phyloP scores from a whole-genome alignment of 805 yeast species.

The Wickerhamomyces hampshirensis region DNA sequence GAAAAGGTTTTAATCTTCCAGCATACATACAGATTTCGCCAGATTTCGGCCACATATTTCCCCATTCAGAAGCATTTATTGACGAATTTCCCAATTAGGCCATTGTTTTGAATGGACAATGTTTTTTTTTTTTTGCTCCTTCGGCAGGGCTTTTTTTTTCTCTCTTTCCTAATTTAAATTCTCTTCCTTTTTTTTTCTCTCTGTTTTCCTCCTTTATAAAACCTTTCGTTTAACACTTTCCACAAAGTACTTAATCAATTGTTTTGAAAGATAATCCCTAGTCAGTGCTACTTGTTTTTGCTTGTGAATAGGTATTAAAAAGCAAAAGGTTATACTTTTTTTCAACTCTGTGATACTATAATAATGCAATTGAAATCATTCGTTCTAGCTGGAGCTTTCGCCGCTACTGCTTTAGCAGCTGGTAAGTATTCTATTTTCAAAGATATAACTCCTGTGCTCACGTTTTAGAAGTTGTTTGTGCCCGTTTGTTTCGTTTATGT shows the following conservation, averaged over 20 bases:
- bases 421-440: constrained; percentile 34
- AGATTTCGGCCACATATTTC: constrained; percentile 9
- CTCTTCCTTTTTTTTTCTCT: constrained; percentile 4
- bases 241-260: too few species aligned
- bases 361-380: constrained; percentile 54
- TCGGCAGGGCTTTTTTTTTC: too few species aligned
- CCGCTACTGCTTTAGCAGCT: constrained; percentile 42
- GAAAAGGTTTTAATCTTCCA: too few species aligned
- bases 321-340: background rate
- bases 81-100: constrained; percentile 1
- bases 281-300: background rate
- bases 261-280: too few species aligned
- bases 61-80: constrained; percentile 2
- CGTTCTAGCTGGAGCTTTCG: constrained; percentile 43
- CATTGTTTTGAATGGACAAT: constrained; percentile 4
- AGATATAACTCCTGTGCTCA: background rate
- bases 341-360: background rate
- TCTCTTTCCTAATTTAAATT: too few species aligned
- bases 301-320: background rate
- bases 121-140: too few species aligned
- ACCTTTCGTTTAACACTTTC: background rate
- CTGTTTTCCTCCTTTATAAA: background rate
- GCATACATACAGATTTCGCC: too few species aligned
- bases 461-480: constrained; percentile 3
- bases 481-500: background rate